Evolutionary conservation across 169 alveolate genomes (phyloP).

Genomic region (Plasmodium vivax): DNA sequence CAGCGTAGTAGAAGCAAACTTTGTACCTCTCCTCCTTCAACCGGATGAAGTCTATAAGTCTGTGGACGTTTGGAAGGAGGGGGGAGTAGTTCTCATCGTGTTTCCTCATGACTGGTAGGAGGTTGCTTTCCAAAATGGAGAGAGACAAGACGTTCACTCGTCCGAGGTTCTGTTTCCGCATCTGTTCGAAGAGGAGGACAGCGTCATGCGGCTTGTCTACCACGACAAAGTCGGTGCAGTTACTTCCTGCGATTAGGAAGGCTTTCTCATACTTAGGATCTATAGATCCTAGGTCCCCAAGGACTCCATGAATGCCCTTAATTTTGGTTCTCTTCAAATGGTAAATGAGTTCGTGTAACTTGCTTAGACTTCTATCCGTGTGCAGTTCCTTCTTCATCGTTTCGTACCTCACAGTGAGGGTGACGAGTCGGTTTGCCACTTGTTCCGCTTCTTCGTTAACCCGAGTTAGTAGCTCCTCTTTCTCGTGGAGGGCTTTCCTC

Average conservation of each 20-base stretch:
- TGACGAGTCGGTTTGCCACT: slow-evolving; percentile 13
- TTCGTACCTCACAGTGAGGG: slow-evolving; percentile 76
- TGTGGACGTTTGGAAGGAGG: slow-evolving; percentile 78
- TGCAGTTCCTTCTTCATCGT: slow-evolving; percentile 70
- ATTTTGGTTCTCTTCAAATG: slow-evolving; percentile 75
- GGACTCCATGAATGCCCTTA: slow-evolving; percentile 91
- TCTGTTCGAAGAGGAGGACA: slow-evolving; percentile 88
- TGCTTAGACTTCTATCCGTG: slow-evolving; percentile 67
- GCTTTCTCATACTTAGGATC: slow-evolving; percentile 92
- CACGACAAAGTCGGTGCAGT: slow-evolving; percentile 90
- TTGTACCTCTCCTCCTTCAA: slow-evolving; percentile 82
- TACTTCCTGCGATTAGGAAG: slow-evolving; percentile 89
- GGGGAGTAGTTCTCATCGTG: slow-evolving; percentile 66
- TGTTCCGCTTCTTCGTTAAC: slow-evolving; percentile 41
- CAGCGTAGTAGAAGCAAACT: slow-evolving; percentile 90
- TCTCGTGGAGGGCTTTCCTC: slow-evolving; percentile 1
- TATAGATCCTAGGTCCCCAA: slow-evolving; percentile 94
- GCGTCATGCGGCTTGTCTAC: slow-evolving; percentile 94
- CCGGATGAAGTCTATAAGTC: slow-evolving; percentile 91
- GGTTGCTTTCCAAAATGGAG: slow-evolving; percentile 79
- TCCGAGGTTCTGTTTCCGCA: slow-evolving; percentile 91
- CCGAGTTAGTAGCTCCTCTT: slow-evolving; percentile 8
- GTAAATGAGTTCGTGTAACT: slow-evolving; percentile 75
- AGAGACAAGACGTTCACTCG: slow-evolving; percentile 89
- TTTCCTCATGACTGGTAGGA: slow-evolving; percentile 70